These are phyloP conservation scores for Gentiana macrophylla DNA, from an alignment of 257 asterid genomes.

Conservation along the genomic window DNA sequence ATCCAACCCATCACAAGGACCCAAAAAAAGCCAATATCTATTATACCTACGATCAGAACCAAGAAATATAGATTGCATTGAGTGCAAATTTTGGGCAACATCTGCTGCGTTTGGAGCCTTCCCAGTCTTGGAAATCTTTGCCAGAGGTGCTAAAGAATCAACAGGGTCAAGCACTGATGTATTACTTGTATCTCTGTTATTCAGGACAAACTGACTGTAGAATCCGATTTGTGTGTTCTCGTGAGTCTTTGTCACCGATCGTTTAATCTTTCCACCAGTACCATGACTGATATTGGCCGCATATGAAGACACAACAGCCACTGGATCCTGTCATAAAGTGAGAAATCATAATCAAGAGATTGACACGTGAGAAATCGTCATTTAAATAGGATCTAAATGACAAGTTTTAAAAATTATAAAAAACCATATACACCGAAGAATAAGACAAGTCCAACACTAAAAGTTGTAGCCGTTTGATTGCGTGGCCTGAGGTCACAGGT, in stretches of 20 bases:
- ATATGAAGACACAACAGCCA: slow-evolving; percentile 25
- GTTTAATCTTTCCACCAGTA: slow-evolving; percentile 85
- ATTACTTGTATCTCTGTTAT: slow-evolving; percentile 20
- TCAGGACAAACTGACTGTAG: slow-evolving; percentile 12
- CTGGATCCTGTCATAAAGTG: slow-evolving; percentile 43
- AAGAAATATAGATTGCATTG: slow-evolving; percentile 92
- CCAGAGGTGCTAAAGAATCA: slow-evolving; percentile 59
- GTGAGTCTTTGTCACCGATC: slow-evolving; percentile 41
- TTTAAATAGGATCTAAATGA: too few species aligned
- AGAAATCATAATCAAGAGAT: background rate
- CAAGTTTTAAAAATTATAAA: too few species aligned
- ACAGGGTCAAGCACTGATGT: slow-evolving; percentile 44
- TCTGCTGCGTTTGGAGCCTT: slow-evolving; percentile 26
- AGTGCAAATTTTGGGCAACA: slow-evolving; percentile 42
- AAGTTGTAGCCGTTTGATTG: too few species aligned
- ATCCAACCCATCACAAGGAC: slow-evolving; percentile 87
- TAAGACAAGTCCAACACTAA: too few species aligned
- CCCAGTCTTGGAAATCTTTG: slow-evolving; percentile 32
- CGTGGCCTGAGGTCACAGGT: too few species aligned
- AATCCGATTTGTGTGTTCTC: slow-evolving; percentile 27
- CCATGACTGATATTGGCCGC: slow-evolving; percentile 30
- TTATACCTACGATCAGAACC: slow-evolving; percentile 99
- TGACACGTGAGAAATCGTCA: too few species aligned
- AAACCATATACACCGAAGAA: too few species aligned
- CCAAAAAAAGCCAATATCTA: slow-evolving; percentile 96